Percentiles rank a stretch among this genome's conserved stretches.
Conservation (phyloP, 2,329 filamentous ascomycete genomes). For the Diplodia sapinea region DNA sequence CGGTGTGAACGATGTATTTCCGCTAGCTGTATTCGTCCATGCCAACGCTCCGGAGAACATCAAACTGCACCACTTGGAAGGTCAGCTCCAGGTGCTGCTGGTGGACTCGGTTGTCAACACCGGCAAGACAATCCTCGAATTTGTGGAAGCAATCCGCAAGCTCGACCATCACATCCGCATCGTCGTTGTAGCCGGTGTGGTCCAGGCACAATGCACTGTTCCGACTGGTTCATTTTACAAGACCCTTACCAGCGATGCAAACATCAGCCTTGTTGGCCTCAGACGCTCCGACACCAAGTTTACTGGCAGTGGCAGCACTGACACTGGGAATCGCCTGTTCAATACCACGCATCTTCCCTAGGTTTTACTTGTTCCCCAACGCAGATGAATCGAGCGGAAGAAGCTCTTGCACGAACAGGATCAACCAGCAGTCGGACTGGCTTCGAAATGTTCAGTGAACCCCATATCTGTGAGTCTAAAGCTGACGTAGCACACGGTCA, state of each 20-base stretch:
- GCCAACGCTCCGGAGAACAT: slow-evolving; percentile 52
- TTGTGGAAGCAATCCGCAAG: slow-evolving; percentile 55
- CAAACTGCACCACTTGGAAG: slow-evolving; percentile 49
- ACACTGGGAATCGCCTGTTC: slow-evolving; percentile 66
- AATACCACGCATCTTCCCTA: slow-evolving; percentile 59
- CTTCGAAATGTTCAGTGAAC: too few species aligned
- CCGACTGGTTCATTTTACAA: slow-evolving; percentile 32
- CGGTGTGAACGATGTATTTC: slow-evolving; percentile 62
- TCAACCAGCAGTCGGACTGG: too few species aligned
- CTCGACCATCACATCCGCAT: slow-evolving; percentile 53
- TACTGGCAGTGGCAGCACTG: slow-evolving; percentile 58
- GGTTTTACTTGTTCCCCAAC: slow-evolving; percentile 24
- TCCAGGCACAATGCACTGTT: slow-evolving; percentile 51
- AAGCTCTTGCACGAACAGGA: too few species aligned
- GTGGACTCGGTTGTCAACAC: slow-evolving; percentile 68
- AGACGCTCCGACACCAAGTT: slow-evolving; percentile 64
- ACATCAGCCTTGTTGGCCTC: slow-evolving; percentile 58
- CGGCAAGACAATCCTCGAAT: slow-evolving; percentile 58
- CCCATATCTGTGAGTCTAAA: too few species aligned
- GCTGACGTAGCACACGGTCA: too few species aligned
- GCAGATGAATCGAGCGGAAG: too few species aligned
- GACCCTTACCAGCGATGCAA: slow-evolving; percentile 31
- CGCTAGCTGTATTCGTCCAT: slow-evolving; percentile 60
- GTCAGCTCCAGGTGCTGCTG: slow-evolving; percentile 54
- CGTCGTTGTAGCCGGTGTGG: slow-evolving; percentile 61